These are phyloP conservation scores for Larix kaempferi DNA, from an alignment of 75 land plant genomes.

Conservation along the genomic window DNA sequence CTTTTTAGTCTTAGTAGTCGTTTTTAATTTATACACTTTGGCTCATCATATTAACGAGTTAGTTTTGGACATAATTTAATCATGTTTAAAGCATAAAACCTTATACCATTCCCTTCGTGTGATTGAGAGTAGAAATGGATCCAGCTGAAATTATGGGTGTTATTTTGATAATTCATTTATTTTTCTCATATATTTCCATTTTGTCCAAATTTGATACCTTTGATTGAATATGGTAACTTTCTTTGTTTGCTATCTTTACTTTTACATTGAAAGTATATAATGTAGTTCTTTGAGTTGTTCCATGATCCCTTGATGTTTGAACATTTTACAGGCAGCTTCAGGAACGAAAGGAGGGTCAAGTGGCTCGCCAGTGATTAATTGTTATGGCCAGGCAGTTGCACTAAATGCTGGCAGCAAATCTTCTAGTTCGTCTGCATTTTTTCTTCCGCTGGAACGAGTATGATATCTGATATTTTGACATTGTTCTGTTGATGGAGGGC, in stretches of 20 bases:
- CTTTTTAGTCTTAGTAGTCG: no score
- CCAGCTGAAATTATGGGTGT: no score
- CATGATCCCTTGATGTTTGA: background rate
- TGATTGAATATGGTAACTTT: background rate
- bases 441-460: constrained; percentile 89
- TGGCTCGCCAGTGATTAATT: constrained; percentile 98
- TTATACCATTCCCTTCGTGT: no score
- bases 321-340: constrained; percentile 78
- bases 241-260: background rate
- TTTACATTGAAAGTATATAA: background rate
- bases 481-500: background rate
- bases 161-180: background rate
- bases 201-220: background rate
- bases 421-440: constrained; percentile 89
- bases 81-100: no score
- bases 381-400: constrained; percentile 90
- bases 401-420: constrained; percentile 95
- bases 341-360: constrained; percentile 99
- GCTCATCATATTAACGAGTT: no score
- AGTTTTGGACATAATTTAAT: no score
- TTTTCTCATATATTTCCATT: background rate
- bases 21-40: no score
- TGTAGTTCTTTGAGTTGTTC: background rate
- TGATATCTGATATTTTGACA: constrained; percentile 8
- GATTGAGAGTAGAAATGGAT: no score